Conservation (phyloP, 1,284 basidiomycete genomes). For the Entoloma clypeatum region DNA sequence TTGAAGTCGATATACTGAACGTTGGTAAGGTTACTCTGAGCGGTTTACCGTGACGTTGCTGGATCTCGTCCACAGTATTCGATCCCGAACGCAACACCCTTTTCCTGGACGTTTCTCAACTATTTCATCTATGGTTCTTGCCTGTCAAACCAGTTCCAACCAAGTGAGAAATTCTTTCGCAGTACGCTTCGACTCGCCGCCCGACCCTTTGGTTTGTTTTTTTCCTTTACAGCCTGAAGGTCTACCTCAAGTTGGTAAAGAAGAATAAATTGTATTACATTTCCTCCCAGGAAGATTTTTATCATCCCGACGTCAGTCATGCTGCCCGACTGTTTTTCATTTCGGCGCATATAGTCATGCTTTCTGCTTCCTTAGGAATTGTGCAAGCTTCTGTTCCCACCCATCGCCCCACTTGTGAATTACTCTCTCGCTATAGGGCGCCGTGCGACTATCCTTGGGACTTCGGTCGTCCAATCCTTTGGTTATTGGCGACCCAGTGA, state of each 20-base stretch:
- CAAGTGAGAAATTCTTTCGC: constrained; percentile 33
- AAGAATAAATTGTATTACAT: constrained; percentile 45
- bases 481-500: constrained; percentile 34
- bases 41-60: background rate
- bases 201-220: no score
- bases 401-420: constrained; percentile 41
- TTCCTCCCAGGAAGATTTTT: constrained; percentile 56
- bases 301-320: constrained; percentile 50
- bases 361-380: constrained; percentile 39
- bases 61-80: constrained; percentile 34
- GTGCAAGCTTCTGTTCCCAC: constrained; percentile 45
- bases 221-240: constrained; percentile 35
- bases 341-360: constrained; percentile 11
- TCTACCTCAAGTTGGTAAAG: constrained; percentile 43
- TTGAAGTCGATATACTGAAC: constrained; percentile 39
- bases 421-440: constrained; percentile 37
- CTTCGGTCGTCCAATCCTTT: constrained; percentile 37
- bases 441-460: constrained; percentile 40
- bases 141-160: constrained; percentile 44
- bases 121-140: constrained; percentile 49
- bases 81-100: constrained; percentile 36
- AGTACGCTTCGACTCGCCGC: constrained; percentile 13
- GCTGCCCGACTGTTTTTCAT: background rate
- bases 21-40: constrained; percentile 34
- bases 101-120: constrained; percentile 46